These are phyloP conservation scores for Phaeosphaeriaceae sp. DNA, from an alignment of 2,329 filamentous ascomycete species.

Conservation along the genomic window DNA sequence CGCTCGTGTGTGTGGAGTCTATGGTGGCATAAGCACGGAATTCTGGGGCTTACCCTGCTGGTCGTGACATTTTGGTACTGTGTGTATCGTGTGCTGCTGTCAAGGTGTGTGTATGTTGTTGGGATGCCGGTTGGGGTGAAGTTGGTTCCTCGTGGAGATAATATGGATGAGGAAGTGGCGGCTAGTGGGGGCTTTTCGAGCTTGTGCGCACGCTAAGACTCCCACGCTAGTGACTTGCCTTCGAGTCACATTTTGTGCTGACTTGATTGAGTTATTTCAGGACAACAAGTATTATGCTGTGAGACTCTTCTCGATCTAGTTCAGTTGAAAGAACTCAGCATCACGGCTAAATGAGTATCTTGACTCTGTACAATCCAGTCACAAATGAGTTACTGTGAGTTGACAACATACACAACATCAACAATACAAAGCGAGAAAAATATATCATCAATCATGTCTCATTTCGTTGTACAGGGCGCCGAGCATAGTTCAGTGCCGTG, in stretches of 20 bases:
- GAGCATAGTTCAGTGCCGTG: slow-evolving; percentile 12
- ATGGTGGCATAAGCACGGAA: neutral
- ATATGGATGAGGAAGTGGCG: slow-evolving; percentile 26
- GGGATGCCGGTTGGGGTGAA: neutral
- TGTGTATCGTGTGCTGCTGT: slow-evolving; percentile 8
- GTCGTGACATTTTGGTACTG: slow-evolving; percentile 43
- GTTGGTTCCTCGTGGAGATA: slow-evolving; percentile 11
- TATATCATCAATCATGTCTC: slow-evolving; percentile 25
- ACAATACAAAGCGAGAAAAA: too few relatives aligned
- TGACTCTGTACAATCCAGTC: too few relatives aligned
- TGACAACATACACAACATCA: too few relatives aligned
- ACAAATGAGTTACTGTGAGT: too few relatives aligned
- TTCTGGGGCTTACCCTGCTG: slow-evolving; percentile 40
- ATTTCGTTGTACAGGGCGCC: slow-evolving; percentile 20
- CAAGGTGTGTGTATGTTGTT: slow-evolving; percentile 6
- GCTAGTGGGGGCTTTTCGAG: slow-evolving; percentile 20
- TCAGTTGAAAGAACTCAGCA: too few relatives aligned
- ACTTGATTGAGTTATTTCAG: too few relatives aligned
- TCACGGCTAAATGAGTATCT: too few relatives aligned
- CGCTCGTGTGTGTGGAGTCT: neutral
- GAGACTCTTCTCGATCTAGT: too few relatives aligned
- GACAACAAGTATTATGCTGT: too few relatives aligned
- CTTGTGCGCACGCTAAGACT: slow-evolving; percentile 26
- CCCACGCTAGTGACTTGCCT: slow-evolving; percentile 19
- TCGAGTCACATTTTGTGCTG: slow-evolving; percentile 4